Percentiles rank a stretch among this genome's conserved stretches.
Evolutionary conservation across 345 rosid genomes (phyloP).

Genomic region (Lepidium didymum): DNA sequence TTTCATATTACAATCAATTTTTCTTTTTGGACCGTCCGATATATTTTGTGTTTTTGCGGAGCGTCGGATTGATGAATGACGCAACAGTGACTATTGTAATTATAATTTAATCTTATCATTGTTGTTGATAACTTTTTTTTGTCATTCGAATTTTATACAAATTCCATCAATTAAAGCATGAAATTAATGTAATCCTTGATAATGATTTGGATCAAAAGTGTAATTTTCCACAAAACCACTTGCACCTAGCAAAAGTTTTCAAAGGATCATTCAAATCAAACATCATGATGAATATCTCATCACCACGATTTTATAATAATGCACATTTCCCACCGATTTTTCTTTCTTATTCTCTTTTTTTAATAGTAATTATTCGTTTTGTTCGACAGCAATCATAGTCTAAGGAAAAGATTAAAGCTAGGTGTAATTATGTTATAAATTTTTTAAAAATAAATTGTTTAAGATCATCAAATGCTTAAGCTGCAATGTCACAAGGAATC

Average conservation of each 20-base stretch:
- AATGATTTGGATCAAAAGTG: slow-evolving; percentile 15
- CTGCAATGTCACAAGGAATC: no score
- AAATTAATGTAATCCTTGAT: background rate
- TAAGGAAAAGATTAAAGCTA: background rate
- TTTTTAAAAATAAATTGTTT: background rate
- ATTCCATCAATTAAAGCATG: slow-evolving; percentile 1
- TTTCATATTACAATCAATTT: background rate
- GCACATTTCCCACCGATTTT: background rate
- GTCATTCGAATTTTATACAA: background rate
- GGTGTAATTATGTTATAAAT: background rate
- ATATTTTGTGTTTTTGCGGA: background rate
- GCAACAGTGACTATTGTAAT: slow-evolving; percentile 1
- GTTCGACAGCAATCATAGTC: slow-evolving; percentile 3
- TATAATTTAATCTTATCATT: background rate
- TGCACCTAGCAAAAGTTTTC: slow-evolving; percentile 14
- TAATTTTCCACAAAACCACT: slow-evolving; percentile 4
- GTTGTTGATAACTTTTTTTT: background rate
- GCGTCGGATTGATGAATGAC: background rate
- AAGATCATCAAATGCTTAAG: no score
- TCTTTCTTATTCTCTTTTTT: background rate
- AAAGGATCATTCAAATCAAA: slow-evolving; percentile 2
- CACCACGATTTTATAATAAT: slow-evolving; percentile 23
- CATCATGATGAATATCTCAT: slow-evolving; percentile 28
- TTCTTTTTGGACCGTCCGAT: slow-evolving; percentile 1
- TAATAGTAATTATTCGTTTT: background rate